Base-by-base conservation (phyloP, 495 filamentous ascomycete species). In the Clavariopsis aquatica region DNA sequence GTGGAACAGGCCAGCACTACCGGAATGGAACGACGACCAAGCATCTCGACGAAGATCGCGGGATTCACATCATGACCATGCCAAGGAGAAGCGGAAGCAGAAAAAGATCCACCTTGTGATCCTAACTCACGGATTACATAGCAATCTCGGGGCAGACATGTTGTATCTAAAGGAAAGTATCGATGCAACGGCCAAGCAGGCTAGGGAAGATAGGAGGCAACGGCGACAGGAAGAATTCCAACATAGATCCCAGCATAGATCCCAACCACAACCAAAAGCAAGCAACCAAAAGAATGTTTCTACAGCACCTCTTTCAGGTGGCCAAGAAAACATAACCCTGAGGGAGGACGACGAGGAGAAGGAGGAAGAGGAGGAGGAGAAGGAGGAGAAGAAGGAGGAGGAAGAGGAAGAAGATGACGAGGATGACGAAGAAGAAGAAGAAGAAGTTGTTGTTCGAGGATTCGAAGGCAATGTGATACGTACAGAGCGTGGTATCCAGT, bases 121-220 rank as follows among this genome's bases (percentile, higher is more conserved):
- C 8, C 73, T 98, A 57, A 98, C 94, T 0, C 94, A 98, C 79
- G 94, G 94, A 0, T 75, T 98, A 64, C 94, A 98, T 74, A 95
- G 93, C 76, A 98, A 98, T 76, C 82, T 96, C n/a, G 92, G 95
- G 1, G 86, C 91, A 43, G 94, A 98, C 77, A 96, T 98, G 95
- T 79, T 98, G 27, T 98, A 89, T 73, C 75, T 98, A 69, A 98
- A 98, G 72, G 94, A 98, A 74, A 93, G 91, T 69, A 97, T 98
- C 56, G 95, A 98, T 75, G 85, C 87, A 31, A 85, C 90, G 26
- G 86, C 86, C 1, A 87, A 80, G 64, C 85, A 90, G 71, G 84
- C 88, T 19, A 85, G 85, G 54, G 75, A 83, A 43, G 83, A 86
- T 64, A 80, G 80, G 7, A 84, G 80, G 68, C 80, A 79, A 49